Conservation (phyloP, 176 grass and related monocot species). For the Zizania latifolia region DNA sequence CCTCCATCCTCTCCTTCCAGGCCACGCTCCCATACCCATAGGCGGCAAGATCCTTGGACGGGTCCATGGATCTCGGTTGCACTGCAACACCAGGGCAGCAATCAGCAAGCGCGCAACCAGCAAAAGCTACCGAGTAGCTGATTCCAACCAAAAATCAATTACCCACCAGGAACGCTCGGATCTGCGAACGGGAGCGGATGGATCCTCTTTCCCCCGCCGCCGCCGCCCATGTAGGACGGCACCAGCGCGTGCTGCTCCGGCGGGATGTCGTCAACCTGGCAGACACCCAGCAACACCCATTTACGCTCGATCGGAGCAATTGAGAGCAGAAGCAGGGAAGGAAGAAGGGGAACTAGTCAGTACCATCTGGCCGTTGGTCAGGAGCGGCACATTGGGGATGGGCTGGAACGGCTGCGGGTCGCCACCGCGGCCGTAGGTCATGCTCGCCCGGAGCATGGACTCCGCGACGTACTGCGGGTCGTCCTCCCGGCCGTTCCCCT, state of each 20-base stretch:
- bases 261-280: slow-evolving; percentile 81
- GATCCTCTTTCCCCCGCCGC: slow-evolving; percentile 71
- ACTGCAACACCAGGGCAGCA: slow-evolving; percentile 32
- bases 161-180: slow-evolving; percentile 63
- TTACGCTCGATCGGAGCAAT: not conserved
- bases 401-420: slow-evolving; percentile 33
- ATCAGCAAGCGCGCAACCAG: not conserved
- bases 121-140: not conserved
- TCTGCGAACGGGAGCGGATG: slow-evolving; percentile 79
- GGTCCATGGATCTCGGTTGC: slow-evolving; percentile 94
- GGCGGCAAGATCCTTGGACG: slow-evolving; percentile 83
- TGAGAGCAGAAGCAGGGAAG: not conserved
- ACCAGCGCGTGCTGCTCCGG: slow-evolving; percentile 94
- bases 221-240: slow-evolving; percentile 68
- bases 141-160: not conserved
- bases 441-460: slow-evolving; percentile 58
- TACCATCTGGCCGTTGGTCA: slow-evolving; percentile 93
- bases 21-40: slow-evolving; percentile 94
- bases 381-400: slow-evolving; percentile 72
- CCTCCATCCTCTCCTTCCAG: slow-evolving; percentile 81
- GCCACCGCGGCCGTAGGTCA: slow-evolving; percentile 70
- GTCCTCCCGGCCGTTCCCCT: slow-evolving; percentile 24
- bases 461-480: slow-evolving; percentile 41
- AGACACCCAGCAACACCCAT: not conserved
- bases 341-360: not conserved